Base-by-base conservation (phyloP, 2,329 filamentous ascomycete species). In the Colletotrichum agaves region DNA sequence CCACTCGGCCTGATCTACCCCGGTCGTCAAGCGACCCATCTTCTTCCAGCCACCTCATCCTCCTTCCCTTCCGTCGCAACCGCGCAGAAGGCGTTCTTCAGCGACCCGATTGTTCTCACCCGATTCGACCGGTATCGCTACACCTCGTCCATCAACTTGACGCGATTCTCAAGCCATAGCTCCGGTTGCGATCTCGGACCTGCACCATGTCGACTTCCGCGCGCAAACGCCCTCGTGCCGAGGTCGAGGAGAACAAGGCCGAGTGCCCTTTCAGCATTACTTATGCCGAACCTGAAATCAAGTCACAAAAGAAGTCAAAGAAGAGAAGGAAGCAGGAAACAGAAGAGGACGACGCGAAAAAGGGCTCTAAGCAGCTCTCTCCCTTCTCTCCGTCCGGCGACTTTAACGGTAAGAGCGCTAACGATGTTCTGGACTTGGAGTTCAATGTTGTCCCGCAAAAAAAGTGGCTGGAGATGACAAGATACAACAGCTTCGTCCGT, bases 401-500 rank as follows among this genome's bases (percentile, higher is more conserved):
- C 71, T 88, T 88, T 77, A 86, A 83, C 72, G 65, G 65, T 13
- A 68, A 68, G 55, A 68, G 65, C 55, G 82, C 81, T 0, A 78
- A 83, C 72, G 82, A 85, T 69, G 84, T 80, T 31, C 82, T 88
- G 83, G 85, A 87, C 69, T 76, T 87, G 11, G 80, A 85, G 72
- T 88, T 87, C 70, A 79, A 81, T 23, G 83, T 88, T 35, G 81
- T 84, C 60, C 86, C 86, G 4, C 78, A 80, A 27, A 82, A 84
- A 74, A 79, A 80, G 72, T 88, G 86, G 86, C 78, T 81, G 27
- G 84, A 86, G 57, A 88, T 88, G 86, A 88, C 85, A 65, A 79
- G 85, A 59, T 88, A 88, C 73, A 88, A 88, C 69, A 88, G 86
- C 75, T 88, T 88, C 69, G 85, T 88, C 67, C 78, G 86, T 88